Evolutionary conservation across 2,329 filamentous ascomycete genomes (phyloP).

Genomic region (Beauveria bassiana): DNA sequence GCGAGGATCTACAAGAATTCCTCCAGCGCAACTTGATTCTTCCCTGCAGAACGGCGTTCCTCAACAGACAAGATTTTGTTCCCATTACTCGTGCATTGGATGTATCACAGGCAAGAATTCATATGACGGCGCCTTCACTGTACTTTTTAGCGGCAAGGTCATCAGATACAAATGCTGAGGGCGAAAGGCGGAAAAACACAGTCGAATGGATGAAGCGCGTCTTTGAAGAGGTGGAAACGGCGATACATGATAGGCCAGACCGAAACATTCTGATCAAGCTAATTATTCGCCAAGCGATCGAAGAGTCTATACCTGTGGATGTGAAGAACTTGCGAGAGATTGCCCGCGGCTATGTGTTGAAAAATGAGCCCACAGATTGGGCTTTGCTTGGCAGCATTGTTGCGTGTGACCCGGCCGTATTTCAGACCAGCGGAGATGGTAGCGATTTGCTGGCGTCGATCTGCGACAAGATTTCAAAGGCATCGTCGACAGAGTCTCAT

Average conservation of each 20-base stretch:
- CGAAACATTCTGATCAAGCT: conserved; percentile 22
- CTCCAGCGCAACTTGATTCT: conserved; percentile 44
- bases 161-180: conserved; percentile 18
- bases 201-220: conserved; percentile 31
- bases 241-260: conserved; percentile 18
- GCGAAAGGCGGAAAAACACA: conserved; percentile 26
- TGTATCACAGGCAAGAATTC: conserved; percentile 26
- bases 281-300: conserved; percentile 24
- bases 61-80: conserved; percentile 34
- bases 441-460: conserved; percentile 31
- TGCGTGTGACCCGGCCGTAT: conserved; percentile 39
- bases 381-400: conserved; percentile 32
- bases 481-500: conserved; percentile 10
- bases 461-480: conserved; percentile 26
- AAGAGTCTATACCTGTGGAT: conserved; percentile 28
- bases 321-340: conserved; percentile 33
- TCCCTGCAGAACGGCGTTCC: conserved; percentile 40
- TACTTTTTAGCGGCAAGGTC: conserved; percentile 34
- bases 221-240: conserved; percentile 25
- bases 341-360: conserved; percentile 35
- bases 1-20: conserved; percentile 38
- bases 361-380: conserved; percentile 32
- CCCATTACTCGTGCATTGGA: conserved; percentile 34
- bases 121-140: conserved; percentile 34
- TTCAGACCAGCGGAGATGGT: conserved; percentile 33